Percentiles rank a stretch among this genome's conserved stretches.
Evolutionary conservation across 345 rosid species (phyloP).

Genomic region (Eucalyptus erythrocorys): DNA sequence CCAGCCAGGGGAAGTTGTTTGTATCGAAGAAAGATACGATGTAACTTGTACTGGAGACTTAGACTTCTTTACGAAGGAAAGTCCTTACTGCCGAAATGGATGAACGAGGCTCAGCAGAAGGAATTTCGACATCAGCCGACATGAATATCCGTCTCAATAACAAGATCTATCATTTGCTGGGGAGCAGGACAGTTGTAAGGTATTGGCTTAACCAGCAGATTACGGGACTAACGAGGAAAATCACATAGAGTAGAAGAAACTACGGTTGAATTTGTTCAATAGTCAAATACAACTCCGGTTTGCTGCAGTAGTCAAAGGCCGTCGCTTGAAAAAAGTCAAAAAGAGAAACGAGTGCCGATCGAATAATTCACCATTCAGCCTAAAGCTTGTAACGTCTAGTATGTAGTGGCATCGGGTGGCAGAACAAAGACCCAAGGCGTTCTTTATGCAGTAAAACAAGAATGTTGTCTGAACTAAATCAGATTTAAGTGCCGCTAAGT

Average conservation of each 20-base stretch:
- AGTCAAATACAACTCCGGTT: neutral
- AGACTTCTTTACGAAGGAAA: neutral
- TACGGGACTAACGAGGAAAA: neutral
- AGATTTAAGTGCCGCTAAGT: neutral
- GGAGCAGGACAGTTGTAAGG: neutral
- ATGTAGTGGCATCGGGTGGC: neutral
- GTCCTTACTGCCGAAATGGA: neutral
- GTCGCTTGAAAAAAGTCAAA: neutral
- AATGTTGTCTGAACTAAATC: neutral
- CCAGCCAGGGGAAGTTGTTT: neutral
- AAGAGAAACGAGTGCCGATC: neutral
- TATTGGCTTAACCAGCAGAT: neutral
- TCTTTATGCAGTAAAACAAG: neutral
- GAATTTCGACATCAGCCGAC: neutral
- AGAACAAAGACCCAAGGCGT: neutral
- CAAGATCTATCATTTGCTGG: neutral
- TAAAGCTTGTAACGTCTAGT: neutral
- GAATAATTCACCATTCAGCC: neutral
- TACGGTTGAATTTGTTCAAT: neutral
- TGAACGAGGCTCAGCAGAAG: neutral
- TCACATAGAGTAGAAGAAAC: neutral
- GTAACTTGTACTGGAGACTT: neutral
- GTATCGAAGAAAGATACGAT: neutral
- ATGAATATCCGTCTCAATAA: neutral
- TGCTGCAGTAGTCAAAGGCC: neutral